Evolutionary conservation across 225 moss, liverwort and hornwort genomes (phyloP).

Genomic region (Pseudisothecium myosuroides): DNA sequence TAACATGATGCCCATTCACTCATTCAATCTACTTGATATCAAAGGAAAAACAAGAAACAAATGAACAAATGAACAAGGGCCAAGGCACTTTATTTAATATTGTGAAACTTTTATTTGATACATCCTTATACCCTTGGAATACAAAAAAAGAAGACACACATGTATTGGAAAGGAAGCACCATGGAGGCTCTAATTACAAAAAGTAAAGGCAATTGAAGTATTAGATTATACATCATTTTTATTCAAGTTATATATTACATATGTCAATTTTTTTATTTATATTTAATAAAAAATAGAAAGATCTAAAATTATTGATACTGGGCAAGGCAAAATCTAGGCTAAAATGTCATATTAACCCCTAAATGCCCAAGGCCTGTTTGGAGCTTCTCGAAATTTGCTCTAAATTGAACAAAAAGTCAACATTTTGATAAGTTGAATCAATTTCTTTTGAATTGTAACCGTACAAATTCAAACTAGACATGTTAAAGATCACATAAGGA

Average conservation of each 20-base stretch:
- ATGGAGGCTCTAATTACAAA: accelerated
- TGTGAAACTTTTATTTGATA: background rate
- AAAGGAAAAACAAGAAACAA: background rate
- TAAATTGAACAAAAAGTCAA: no score
- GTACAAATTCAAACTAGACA: no score
- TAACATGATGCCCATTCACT: background rate
- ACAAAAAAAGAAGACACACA: accelerated
- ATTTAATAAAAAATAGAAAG: no score
- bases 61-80: background rate
- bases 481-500: no score
- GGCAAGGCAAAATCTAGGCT: accelerated
- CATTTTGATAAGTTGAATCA: no score
- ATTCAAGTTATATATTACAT: background rate
- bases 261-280: background rate
- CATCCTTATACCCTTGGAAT: accelerated
- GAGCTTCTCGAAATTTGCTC: no score
- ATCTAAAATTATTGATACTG: accelerated
- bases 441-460: no score
- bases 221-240: background rate
- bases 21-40: background rate
- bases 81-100: accelerated
- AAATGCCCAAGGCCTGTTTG: no score
- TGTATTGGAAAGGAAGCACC: accelerated
- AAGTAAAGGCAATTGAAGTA: background rate
- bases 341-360: background rate